Conservation (phyloP, 1,139 yeast species). For the Taphrina deformans region DNA sequence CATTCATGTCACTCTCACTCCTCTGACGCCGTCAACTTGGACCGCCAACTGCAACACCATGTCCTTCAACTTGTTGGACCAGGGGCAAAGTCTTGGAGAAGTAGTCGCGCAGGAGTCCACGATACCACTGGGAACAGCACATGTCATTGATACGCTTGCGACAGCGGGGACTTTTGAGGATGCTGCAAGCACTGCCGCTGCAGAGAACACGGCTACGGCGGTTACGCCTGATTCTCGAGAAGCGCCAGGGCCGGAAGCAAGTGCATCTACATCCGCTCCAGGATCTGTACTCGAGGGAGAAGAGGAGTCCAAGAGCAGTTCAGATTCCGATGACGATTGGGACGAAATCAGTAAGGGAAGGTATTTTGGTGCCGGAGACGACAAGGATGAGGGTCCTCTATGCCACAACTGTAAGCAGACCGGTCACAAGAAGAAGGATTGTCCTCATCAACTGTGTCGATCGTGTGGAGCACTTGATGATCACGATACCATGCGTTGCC, state of each 20-base stretch:
- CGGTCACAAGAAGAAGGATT: slow-evolving; percentile 32
- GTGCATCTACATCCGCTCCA: not conserved
- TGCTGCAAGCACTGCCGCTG: too few relatives aligned
- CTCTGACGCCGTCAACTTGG: too few relatives aligned
- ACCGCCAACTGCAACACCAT: too few relatives aligned
- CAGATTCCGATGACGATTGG: slow-evolving; percentile 17
- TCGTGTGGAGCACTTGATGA: slow-evolving; percentile 36
- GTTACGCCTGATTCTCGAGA: not conserved
- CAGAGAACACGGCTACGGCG: too few relatives aligned
- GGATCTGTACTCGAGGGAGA: not conserved
- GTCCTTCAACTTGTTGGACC: not conserved
- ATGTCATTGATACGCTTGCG: not conserved
- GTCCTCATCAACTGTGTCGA: slow-evolving; percentile 29
- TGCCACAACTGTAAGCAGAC: slow-evolving; percentile 34
- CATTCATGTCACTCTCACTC: too few relatives aligned
- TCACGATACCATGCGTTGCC: slow-evolving; percentile 35
- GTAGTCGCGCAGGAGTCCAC: too few relatives aligned
- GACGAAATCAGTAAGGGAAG: slow-evolving; percentile 31
- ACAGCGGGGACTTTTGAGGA: too few relatives aligned
- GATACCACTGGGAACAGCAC: not conserved
- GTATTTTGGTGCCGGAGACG: slow-evolving; percentile 31
- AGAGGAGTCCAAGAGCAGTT: not conserved
- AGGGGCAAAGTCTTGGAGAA: not conserved
- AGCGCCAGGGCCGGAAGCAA: not conserved
- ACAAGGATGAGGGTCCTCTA: not conserved